Evolutionary conservation across 768 basidiomycete genomes (phyloP).

Genomic region (Mycena epipterygia): DNA sequence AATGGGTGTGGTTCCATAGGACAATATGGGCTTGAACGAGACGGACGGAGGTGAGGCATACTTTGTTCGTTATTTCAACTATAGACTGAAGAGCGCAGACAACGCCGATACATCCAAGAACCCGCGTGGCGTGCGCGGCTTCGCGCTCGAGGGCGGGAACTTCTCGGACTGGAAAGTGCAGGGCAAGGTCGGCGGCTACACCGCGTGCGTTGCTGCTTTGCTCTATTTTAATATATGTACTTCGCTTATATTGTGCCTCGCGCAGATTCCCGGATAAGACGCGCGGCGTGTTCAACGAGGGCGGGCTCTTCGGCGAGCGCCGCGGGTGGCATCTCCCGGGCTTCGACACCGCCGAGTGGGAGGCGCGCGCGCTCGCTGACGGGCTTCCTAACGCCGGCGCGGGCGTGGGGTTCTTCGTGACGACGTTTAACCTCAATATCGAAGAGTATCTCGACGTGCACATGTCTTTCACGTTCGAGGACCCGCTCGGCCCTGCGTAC

Average conservation of each 20-base stretch:
- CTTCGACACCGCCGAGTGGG: constrained; percentile 76
- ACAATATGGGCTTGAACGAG: constrained; percentile 86
- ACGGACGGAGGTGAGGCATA: constrained; percentile 57
- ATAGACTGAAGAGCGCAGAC: constrained; percentile 38
- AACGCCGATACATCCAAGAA: constrained; percentile 72
- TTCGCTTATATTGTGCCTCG: not conserved
- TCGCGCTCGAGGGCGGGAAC: constrained; percentile 72
- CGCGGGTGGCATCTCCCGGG: constrained; percentile 84
- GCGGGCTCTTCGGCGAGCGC: constrained; percentile 78
- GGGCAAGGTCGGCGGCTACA: constrained; percentile 81
- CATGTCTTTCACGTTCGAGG: constrained; percentile 82
- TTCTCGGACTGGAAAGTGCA: constrained; percentile 81
- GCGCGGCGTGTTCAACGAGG: constrained; percentile 79
- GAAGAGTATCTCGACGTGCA: constrained; percentile 72
- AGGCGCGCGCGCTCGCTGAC: constrained; percentile 64
- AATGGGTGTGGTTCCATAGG: constrained; percentile 60
- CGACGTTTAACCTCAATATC: constrained; percentile 75
- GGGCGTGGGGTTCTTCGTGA: constrained; percentile 87
- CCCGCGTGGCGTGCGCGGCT: constrained; percentile 85
- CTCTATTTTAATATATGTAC: not conserved
- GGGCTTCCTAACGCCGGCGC: constrained; percentile 71
- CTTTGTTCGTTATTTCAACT: not conserved
- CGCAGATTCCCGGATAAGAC: constrained; percentile 80
- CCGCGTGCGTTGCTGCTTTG: constrained; percentile 53
- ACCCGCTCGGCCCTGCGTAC: constrained; percentile 71